Evolutionary conservation across 208 protist genomes (phyloP), one percentile per base, ranked within the genome.

Genomic region (Trypanosoma congolense): DNA sequence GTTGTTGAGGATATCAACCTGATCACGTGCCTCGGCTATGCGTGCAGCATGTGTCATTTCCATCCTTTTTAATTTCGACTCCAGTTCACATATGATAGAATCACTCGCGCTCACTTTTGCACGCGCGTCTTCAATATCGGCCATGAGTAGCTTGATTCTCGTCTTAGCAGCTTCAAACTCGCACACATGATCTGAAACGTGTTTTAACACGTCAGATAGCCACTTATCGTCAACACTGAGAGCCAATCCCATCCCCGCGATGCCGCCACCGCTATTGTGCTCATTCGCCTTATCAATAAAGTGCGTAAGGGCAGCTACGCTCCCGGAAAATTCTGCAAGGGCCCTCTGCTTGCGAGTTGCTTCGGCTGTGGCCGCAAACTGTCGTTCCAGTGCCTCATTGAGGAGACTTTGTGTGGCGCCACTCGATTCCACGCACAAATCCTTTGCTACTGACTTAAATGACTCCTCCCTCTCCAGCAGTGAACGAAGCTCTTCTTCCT

Each of bases 251-350:
- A 2, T 26, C 26, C 18, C 56, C 19, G 28, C 24, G 5, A 19
- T 16, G 14, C 19, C 31, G 30, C 33, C 35, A 2, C 21, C 29
- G 6, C 19, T 10, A 30, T 44, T 44, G 1, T 3, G 28, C 2
- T 38, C 28, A 29, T 9, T 22, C 28, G 4, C 35, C 18, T 25
- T 31, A 16, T 30, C 19, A 18, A 16, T n/a, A 46, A 50, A 57
- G 16, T 54, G 43, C 4, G 44, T 59, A 24, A 53, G 30, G 2
- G 60, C 60, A 4, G 60, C 60, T 22, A 66, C 36, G 48, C 52
- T 66, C 22, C 51, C 52, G 16, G 51, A 22, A 46, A 66, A 66
- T 2, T 66, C 60, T 10, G 51, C 30, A 16, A 66, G n/a, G 14
- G 14, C 38, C 0, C 51, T 38, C 16, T 49, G 50, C 18, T 50